Evolutionary conservation across 164 flowering plant species (phyloP), one percentile per base, ranked within the genome.

Genomic region (Echeveria elegans): DNA sequence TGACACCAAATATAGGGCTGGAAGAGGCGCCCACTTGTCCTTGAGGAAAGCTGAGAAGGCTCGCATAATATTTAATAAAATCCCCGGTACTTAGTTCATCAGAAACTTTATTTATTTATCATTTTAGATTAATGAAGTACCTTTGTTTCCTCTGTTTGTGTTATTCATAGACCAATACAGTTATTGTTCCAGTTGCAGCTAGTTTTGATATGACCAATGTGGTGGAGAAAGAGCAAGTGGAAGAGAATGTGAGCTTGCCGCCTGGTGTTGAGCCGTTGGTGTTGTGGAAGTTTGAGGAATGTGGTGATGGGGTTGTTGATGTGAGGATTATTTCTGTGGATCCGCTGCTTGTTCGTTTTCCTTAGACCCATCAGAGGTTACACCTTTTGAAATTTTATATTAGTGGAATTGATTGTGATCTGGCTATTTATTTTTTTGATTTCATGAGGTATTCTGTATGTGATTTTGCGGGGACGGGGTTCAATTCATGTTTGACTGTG

Each of bases 321-420:
- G 69, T 70, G 64, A 58, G 61, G 9, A 63, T 81, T 14, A 87
- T 95, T 60, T 73, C 64, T 9, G 99, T 95, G 43, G 96, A 92
- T 69, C 81, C 90, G 2, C 72, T 90, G 82, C 97, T 95, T 65
- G 90, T 86, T 70, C 86, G 83, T 43, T 95, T 87, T 73, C 94
- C 92, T 59, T 82, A 97, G 18, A 96, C 99, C 41, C 99, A 95
- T 82, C 99, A 95, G 75, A 88, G 97, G 99, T 91, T 80, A 14
- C 38, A 65, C 8, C 30, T 23, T 24, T 0, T 8, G 30, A 1
- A 53, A 53, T 21, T 53, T 6, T 23, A 29, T 53, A 53, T 53
- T 1, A 16, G 6, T 60, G 67, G 18, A 37, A 18, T 40, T 9
- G 28, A 0, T 21, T 45, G 14, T 66, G 62, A 15, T 19, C n/a